Base-by-base conservation (phyloP, 768 basidiomycete species). In the Boletus insuetus region DNA sequence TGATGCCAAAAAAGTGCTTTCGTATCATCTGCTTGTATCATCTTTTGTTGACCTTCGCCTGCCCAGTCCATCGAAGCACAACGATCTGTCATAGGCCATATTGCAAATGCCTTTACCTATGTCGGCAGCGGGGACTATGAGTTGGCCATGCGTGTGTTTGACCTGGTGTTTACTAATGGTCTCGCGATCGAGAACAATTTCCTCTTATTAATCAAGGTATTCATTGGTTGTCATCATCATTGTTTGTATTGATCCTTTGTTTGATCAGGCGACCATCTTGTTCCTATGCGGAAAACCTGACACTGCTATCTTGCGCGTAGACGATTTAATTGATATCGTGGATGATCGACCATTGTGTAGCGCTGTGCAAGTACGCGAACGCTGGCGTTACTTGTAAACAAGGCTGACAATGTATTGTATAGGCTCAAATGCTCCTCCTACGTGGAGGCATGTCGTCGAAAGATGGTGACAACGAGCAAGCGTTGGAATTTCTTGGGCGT, bases 201-300 rank as follows among this genome's bases (percentile, higher is more conserved):
- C 46, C 46, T 64, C 6, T 40, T 63, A 16, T 31, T 56, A 0
- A 48, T 63, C 26, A 64, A 61, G 58, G 62, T 52, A 20, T 17
- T 19, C 2, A 2, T 13, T 6, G 2, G 11, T 41, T 1, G 17
- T n/a, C 5, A 10, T 31, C 7, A 0, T 22, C 0, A 1, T 1
- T 37, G 2, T 11, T 31, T 20, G 17, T 29, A 20, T 5, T 0
- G 4, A 38, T 19, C 1, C 4, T 31, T 35, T 4, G 16, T 35
- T n/a, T 22, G 35, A 1, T 16, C 19, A 60, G 59, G 54, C 53
- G 0, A 26, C 48, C n/a, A 38, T 55, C 9, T 8, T 60, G 10
- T 59, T 59, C 46, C 40, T 49, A 39, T 60, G 49, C 2, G 51
- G 58, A 19, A 50, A 43, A 14, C 48, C 48, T 1, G 32, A 60